Conservation (phyloP, 768 basidiomycete genomes). For the Hortiboletus campestris region DNA sequence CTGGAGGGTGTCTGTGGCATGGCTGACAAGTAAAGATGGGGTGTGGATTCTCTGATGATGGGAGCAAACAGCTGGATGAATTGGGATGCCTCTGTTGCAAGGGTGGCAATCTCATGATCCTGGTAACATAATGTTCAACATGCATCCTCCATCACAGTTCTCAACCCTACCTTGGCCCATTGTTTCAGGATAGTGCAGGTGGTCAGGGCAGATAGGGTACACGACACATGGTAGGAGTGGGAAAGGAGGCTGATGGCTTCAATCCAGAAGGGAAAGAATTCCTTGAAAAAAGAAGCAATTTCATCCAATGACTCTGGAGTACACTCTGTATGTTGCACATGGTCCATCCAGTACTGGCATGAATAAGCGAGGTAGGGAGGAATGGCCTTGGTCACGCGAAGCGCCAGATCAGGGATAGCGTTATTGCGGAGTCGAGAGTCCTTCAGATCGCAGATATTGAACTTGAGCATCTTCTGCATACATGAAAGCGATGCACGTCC, state of each 20-base stretch:
- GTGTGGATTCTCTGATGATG: constrained; percentile 31
- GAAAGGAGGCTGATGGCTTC: constrained; percentile 33
- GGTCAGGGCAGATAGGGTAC: constrained; percentile 6
- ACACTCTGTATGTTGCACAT: constrained; percentile 15
- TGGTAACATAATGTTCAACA: constrained; percentile 5
- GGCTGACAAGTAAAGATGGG: constrained; percentile 41
- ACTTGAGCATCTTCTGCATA: constrained; percentile 34
- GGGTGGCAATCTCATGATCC: constrained; percentile 11
- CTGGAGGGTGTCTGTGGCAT: constrained; percentile 33
- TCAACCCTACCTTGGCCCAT: constrained; percentile 19
- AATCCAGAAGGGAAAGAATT: constrained; percentile 37
- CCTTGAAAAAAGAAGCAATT: constrained; percentile 21
- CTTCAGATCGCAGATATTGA: constrained; percentile 40
- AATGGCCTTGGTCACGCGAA: constrained; percentile 24
- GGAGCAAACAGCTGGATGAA: constrained; percentile 33
- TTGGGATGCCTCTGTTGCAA: constrained; percentile 24
- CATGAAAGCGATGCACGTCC: constrained; percentile 27
- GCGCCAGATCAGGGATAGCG: constrained; percentile 19
- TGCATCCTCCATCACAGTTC: not conserved
- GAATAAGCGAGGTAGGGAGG: constrained; percentile 34
- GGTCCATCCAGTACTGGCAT: constrained; percentile 38
- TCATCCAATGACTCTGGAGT: constrained; percentile 14
- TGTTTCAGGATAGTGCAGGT: constrained; percentile 7
- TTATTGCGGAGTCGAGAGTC: constrained; percentile 33
- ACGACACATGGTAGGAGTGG: not conserved